phyloP scores from a whole-genome alignment of 345 rosid genomes.

The Ceriops tagal region DNA sequence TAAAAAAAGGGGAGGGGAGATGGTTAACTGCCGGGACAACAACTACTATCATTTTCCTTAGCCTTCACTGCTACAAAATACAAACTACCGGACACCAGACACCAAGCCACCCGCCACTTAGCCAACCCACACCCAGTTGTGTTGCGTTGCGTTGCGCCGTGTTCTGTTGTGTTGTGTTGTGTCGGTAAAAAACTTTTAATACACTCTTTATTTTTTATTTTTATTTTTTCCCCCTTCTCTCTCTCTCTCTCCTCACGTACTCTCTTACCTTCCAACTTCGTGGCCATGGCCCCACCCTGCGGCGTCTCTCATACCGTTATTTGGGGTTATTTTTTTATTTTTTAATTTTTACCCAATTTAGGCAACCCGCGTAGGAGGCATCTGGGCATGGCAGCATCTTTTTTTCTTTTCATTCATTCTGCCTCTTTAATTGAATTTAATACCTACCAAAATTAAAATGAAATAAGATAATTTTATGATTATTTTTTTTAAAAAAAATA shows the following conservation, averaged over 20 bases:
- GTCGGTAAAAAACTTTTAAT: slow-evolving; percentile 27
- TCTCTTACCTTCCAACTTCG: slow-evolving; percentile 1
- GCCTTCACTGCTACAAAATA: slow-evolving; percentile 44
- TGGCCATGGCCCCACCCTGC: background rate
- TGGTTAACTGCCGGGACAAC: slow-evolving; percentile 51
- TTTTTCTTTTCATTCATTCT: too few relatives aligned
- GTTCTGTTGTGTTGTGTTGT: background rate
- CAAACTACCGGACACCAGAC: background rate
- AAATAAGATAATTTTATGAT: too few relatives aligned
- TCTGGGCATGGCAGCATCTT: too few relatives aligned
- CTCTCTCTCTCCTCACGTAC: slow-evolving; percentile 8
- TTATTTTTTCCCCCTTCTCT: slow-evolving; percentile 20
- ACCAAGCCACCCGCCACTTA: too few relatives aligned
- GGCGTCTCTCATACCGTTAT: background rate
- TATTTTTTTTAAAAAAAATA: too few relatives aligned
- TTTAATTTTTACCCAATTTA: slow-evolving; percentile 6
- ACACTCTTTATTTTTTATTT: slow-evolving; percentile 41
- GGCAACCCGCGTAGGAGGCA: background rate
- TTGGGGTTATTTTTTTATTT: slow-evolving; percentile 1
- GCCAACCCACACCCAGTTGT: too few relatives aligned
- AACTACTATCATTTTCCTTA: slow-evolving; percentile 65
- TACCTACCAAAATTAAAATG: too few relatives aligned
- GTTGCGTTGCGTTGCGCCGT: background rate
- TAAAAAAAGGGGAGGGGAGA: background rate
- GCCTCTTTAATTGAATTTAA: too few relatives aligned